Percentiles rank a stretch among this genome's conserved stretches.
These are phyloP conservation scores for Saccharomycopsis phalli DNA, from an alignment of 1,139 yeast species.

Conservation along the genomic window DNA sequence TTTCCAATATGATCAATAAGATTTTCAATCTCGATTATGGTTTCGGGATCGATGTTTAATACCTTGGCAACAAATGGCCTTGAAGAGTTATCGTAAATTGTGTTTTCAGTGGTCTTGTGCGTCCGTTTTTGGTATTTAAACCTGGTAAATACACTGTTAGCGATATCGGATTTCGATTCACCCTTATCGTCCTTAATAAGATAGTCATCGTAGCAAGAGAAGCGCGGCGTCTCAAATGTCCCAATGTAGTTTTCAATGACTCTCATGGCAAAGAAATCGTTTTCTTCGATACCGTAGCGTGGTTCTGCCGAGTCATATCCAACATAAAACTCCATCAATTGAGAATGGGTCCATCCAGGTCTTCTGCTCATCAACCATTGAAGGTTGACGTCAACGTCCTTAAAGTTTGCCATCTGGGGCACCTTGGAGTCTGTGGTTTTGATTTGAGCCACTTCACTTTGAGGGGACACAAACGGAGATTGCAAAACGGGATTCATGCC, in stretches of 20 bases:
- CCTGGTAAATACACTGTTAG: not conserved
- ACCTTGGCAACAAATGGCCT: not conserved
- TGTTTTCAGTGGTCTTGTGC: not conserved
- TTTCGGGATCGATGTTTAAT: not conserved
- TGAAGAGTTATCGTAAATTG: conserved; percentile 8
- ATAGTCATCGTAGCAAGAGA: not conserved
- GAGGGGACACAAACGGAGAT: too few species aligned
- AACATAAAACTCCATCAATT: not conserved
- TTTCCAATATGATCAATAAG: conserved; percentile 11
- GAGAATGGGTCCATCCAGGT: too few species aligned
- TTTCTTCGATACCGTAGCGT: not conserved
- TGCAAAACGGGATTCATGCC: too few species aligned
- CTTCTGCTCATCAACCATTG: too few species aligned
- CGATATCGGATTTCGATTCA: not conserved
- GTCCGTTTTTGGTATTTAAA: not conserved
- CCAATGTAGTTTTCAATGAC: not conserved
- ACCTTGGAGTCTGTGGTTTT: too few species aligned
- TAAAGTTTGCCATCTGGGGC: too few species aligned
- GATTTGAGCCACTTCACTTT: too few species aligned
- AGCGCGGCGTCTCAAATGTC: not conserved
- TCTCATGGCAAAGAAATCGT: not conserved
- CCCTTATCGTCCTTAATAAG: not conserved
- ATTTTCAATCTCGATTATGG: conserved; percentile 5
- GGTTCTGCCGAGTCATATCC: not conserved
- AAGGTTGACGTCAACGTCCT: too few species aligned